A percentile compares a stretch with the other conserved stretches of the same genome.
phyloP scores from a whole-genome alignment of 1,284 basidiomycete genomes.

The Puccinia polysora region DNA sequence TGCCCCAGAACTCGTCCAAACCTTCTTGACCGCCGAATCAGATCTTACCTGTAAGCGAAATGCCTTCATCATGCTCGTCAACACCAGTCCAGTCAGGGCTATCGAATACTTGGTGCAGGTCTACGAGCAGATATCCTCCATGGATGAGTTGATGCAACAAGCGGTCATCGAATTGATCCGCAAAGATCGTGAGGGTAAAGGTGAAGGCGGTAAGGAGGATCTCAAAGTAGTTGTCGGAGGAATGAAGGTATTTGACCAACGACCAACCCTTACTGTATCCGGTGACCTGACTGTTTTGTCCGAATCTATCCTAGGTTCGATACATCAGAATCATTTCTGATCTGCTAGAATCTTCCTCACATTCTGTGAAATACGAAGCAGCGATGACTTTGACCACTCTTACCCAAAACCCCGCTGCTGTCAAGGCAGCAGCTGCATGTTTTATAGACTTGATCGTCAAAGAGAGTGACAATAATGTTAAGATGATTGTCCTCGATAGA shows the following conservation, averaged over 20 bases:
- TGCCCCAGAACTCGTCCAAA: slow-evolving; percentile 91
- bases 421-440: slow-evolving; percentile 88
- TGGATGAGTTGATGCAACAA: slow-evolving; percentile 96
- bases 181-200: slow-evolving; percentile 63
- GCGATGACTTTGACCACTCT: slow-evolving; percentile 90
- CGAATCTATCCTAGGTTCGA: slow-evolving; percentile 60
- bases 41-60: slow-evolving; percentile 97
- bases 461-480: slow-evolving; percentile 99
- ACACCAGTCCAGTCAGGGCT: slow-evolving; percentile 81
- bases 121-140: slow-evolving; percentile 72
- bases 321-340: slow-evolving; percentile 95
- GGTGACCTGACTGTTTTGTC: neutral
- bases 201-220: slow-evolving; percentile 50
- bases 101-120: slow-evolving; percentile 83
- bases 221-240: slow-evolving; percentile 63
- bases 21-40: slow-evolving; percentile 93
- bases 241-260: slow-evolving; percentile 31
- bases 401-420: slow-evolving; percentile 90
- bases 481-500: slow-evolving; percentile 92
- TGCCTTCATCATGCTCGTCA: slow-evolving; percentile 88
- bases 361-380: slow-evolving; percentile 97
- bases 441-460: slow-evolving; percentile 87
- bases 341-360: slow-evolving; percentile 81
- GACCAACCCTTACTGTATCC: neutral
- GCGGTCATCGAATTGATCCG: slow-evolving; percentile 91